Percentiles rank a stretch among this genome's conserved stretches.
phyloP scores from a whole-genome alignment of 225 moss, liverwort and hornwort species.

The Bryum argenteum region DNA sequence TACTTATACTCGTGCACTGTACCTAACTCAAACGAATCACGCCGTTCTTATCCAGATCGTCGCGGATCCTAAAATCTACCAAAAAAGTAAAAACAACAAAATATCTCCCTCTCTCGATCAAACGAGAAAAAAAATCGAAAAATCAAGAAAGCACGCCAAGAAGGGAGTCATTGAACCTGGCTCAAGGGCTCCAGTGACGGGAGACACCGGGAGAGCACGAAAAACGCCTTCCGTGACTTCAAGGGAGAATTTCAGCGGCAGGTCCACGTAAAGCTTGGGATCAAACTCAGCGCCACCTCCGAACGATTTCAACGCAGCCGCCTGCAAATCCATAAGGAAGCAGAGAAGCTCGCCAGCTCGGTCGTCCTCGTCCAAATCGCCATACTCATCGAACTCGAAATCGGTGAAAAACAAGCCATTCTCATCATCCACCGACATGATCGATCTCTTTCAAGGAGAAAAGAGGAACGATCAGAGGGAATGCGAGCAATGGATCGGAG shows the following conservation, averaged over 20 bases:
- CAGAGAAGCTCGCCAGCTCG: conserved; percentile 35
- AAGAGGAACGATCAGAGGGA: not conserved
- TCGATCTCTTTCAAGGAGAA: not conserved
- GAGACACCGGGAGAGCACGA: conserved; percentile 30
- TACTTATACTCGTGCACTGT: not conserved
- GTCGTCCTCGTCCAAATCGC: conserved; percentile 25
- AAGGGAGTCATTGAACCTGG: conserved; percentile 19
- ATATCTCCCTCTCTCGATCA: too few relatives aligned
- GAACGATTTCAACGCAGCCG: conserved; percentile 35
- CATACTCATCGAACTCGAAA: conserved; percentile 20
- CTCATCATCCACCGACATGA: conserved; percentile 42
- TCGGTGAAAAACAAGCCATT: conserved; percentile 20
- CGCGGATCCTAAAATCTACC: not conserved
- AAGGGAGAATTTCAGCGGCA: conserved; percentile 39
- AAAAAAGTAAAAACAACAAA: not conserved
- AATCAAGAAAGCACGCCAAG: not conserved
- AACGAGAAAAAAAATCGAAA: conserved; percentile 10
- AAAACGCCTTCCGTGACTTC: conserved; percentile 33
- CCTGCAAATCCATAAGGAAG: conserved; percentile 47
- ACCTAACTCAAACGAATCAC: conserved; percentile 8
- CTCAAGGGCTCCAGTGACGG: conserved; percentile 25
- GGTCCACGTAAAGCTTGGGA: conserved; percentile 54
- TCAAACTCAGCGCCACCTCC: conserved; percentile 39
- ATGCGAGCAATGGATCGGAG: conserved; percentile 3
- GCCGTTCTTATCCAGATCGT: conserved; percentile 26